phyloP scores from a whole-genome alignment of 768 basidiomycete species.

The Brasilioporus rufonigricans region DNA sequence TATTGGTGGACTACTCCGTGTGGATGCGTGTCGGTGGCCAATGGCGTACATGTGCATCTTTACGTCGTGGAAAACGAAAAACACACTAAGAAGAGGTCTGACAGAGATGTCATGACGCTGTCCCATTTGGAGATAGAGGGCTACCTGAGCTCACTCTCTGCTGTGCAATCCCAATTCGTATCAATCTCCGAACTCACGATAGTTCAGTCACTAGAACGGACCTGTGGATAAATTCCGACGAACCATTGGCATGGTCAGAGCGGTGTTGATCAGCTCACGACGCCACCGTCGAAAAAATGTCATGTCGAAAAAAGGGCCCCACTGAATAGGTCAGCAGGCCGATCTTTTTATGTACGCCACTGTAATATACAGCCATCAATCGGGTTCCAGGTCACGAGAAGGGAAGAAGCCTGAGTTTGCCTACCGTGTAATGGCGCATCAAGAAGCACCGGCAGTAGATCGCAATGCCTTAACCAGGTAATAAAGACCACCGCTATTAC shows the following conservation, averaged over 20 bases:
- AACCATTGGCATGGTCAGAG: slow-evolving; percentile 9
- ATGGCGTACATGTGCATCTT: slow-evolving; percentile 10
- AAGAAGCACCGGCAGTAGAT: slow-evolving; percentile 22
- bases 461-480: slow-evolving; percentile 16
- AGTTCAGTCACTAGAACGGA: slow-evolving; percentile 19
- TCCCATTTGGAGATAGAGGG: slow-evolving; percentile 26
- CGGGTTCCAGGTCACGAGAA: slow-evolving; percentile 17
- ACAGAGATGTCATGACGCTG: slow-evolving; percentile 10
- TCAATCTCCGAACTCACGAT: slow-evolving; percentile 22
- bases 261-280: slow-evolving; percentile 15
- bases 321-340: slow-evolving; percentile 11
- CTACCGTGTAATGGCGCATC: slow-evolving; percentile 18
- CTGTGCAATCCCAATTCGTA: slow-evolving; percentile 23
- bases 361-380: slow-evolving; percentile 16
- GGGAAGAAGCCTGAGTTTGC: slow-evolving; percentile 2
- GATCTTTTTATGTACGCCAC: slow-evolving; percentile 21
- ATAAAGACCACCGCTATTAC: background rate
- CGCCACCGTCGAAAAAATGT: slow-evolving; percentile 27
- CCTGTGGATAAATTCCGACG: slow-evolving; percentile 22
- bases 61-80: slow-evolving; percentile 22
- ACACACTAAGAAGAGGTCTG: background rate
- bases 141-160: slow-evolving; percentile 12
- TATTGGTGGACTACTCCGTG: slow-evolving; percentile 7
- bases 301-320: slow-evolving; percentile 2
- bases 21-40: background rate